Evolutionary conservation across 371 early-diverging fungal genomes (phyloP).

Genomic region (Mortierella sp.): DNA sequence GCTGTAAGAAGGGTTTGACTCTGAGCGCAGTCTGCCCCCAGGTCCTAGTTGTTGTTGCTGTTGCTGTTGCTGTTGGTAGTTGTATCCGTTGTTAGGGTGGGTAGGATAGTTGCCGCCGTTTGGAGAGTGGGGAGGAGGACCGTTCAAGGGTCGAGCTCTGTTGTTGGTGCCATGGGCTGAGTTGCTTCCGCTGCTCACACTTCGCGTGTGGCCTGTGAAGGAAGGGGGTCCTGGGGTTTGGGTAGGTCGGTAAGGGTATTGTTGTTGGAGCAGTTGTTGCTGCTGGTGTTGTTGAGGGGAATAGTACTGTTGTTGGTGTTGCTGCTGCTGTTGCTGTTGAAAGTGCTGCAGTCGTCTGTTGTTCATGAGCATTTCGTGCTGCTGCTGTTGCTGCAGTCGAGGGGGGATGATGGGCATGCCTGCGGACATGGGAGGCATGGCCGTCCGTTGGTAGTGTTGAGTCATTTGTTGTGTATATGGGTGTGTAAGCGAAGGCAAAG

Average conservation of each 20-base stretch:
- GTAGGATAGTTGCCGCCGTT: not conserved
- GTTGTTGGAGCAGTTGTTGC: constrained; percentile 14
- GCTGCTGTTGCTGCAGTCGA: constrained; percentile 33
- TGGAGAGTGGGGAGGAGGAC: not conserved
- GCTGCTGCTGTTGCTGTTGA: constrained; percentile 1
- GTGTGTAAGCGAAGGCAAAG: not conserved
- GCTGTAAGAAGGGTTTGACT: constrained; percentile 20
- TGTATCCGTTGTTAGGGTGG: not conserved
- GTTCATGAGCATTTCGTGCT: constrained; percentile 29
- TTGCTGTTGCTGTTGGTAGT: constrained; percentile 1
- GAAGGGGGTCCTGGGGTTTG: not conserved
- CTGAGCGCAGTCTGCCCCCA: constrained; percentile 15
- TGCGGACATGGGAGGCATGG: constrained; percentile 13
- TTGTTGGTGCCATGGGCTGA: too few relatives aligned
- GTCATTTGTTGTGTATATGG: constrained; percentile 20
- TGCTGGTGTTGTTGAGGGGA: not conserved
- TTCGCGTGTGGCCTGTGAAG: not conserved
- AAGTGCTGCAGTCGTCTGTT: constrained; percentile 10
- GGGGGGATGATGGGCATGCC: constrained; percentile 42
- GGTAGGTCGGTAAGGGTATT: not conserved
- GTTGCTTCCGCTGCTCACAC: not conserved
- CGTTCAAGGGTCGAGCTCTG: not conserved
- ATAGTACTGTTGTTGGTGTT: constrained; percentile 9
- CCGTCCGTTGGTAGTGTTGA: constrained; percentile 25
- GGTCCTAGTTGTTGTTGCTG: constrained; percentile 6